Percentiles rank a stretch among this genome's conserved stretches.
phyloP scores from a whole-genome alignment of 202 grass and related monocot species.

The Cymbopogon flexuosus region DNA sequence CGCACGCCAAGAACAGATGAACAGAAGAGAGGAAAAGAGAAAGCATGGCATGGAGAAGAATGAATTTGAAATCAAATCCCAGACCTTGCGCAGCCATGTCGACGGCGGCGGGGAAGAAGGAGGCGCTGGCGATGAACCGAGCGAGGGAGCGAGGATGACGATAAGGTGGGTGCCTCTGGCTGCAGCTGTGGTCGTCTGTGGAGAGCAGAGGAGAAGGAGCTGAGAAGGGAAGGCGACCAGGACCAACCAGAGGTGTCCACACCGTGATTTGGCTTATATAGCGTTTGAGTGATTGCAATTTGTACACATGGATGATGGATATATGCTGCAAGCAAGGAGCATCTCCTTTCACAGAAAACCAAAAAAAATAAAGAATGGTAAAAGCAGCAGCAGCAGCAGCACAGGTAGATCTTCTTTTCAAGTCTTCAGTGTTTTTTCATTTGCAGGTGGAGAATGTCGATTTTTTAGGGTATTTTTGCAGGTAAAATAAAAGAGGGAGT shows the following conservation, averaged over 20 bases:
- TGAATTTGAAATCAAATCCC: background rate
- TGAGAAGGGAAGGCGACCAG: background rate
- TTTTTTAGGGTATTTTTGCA: too few relatives aligned
- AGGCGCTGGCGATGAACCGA: background rate
- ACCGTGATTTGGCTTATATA: conserved; percentile 16
- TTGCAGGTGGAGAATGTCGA: background rate
- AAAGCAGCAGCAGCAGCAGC: background rate
- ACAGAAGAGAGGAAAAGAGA: background rate
- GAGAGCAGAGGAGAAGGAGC: conserved; percentile 18
- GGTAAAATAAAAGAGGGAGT: background rate
- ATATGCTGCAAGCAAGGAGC: background rate
- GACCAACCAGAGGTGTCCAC: conserved; percentile 23
- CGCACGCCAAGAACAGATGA: background rate
- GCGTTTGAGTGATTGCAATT: conserved; percentile 9
- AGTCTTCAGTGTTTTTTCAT: background rate
- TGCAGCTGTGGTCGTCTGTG: background rate
- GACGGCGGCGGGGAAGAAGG: background rate
- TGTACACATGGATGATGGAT: conserved; percentile 22
- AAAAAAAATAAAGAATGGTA: background rate
- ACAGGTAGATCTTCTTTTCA: background rate
- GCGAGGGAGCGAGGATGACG: conserved; percentile 2
- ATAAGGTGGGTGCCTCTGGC: conserved; percentile 35
- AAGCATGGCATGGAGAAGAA: background rate
- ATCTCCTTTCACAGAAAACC: background rate
- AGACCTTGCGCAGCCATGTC: conserved; percentile 77